Evolutionary conservation across 148 eudicot species (phyloP).

Genomic region (Oxyria digyna): DNA sequence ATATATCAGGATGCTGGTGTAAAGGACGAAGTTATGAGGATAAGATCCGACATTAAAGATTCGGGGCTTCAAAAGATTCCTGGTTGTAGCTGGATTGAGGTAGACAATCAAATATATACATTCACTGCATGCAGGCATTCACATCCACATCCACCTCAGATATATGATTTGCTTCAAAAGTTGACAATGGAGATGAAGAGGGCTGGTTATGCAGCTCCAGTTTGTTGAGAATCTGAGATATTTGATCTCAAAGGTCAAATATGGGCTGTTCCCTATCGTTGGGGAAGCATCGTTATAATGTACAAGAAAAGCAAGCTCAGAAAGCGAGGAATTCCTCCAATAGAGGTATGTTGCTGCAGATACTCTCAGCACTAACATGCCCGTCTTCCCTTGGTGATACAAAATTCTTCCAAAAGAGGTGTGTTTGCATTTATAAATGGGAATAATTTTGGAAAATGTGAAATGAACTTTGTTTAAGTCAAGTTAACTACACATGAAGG

Average conservation of each 20-base stretch:
- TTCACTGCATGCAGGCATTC: slow-evolving; percentile 28
- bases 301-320: slow-evolving; percentile 77
- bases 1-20: slow-evolving; percentile 25
- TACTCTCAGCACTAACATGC: neutral
- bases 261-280: slow-evolving; percentile 94
- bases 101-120: slow-evolving; percentile 17
- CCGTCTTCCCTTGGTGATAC: neutral
- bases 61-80: slow-evolving; percentile 13
- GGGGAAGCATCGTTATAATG: slow-evolving; percentile 98
- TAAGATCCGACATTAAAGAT: slow-evolving; percentile 27
- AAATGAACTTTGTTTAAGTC: neutral
- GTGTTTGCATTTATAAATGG: neutral
- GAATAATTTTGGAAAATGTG: neutral
- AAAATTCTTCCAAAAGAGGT: neutral
- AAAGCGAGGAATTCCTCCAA: slow-evolving; percentile 66
- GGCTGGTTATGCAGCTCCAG: no score
- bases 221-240: no score
- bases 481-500: neutral
- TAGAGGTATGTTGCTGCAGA: slow-evolving; percentile 45
- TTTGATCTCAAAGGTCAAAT: slow-evolving; percentile 56
- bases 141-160: slow-evolving; percentile 16
- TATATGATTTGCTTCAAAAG: slow-evolving; percentile 25
- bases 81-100: slow-evolving; percentile 32
- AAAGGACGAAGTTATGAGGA: slow-evolving; percentile 18
- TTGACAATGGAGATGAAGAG: slow-evolving; percentile 16